phyloP scores from a whole-genome alignment of 108 stramenopile species.

The Discostella stelligeroides region DNA sequence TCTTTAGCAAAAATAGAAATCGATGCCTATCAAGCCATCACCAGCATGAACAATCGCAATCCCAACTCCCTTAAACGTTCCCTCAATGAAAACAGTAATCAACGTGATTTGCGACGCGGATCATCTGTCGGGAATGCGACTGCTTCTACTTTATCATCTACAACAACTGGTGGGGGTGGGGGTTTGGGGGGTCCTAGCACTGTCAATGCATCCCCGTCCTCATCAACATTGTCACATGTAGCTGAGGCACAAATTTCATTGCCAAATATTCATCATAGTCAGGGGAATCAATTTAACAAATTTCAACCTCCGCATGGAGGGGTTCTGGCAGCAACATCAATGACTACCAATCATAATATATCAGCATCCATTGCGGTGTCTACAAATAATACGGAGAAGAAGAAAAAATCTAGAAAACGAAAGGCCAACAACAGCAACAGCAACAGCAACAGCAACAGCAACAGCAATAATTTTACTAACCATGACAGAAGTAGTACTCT shows the following conservation, averaged over 20 bases:
- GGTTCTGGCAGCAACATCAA: background rate
- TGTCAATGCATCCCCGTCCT: background rate
- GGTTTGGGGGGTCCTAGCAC: background rate
- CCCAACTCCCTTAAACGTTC: background rate
- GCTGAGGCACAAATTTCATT: background rate
- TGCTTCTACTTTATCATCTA: background rate
- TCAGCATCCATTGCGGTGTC: background rate
- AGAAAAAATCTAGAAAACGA: slow-evolving; percentile 4
- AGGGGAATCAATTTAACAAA: slow-evolving; percentile 6
- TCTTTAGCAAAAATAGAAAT: too few relatives aligned
- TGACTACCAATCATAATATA: background rate
- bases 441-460: too few relatives aligned
- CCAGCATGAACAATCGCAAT: background rate
- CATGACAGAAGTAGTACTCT: background rate
- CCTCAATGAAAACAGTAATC: background rate
- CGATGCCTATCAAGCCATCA: background rate
- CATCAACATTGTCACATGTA: background rate
- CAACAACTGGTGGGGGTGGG: background rate
- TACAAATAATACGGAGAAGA: background rate
- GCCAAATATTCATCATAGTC: background rate
- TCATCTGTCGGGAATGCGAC: background rate
- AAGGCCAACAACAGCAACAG: background rate
- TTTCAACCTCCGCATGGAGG: background rate
- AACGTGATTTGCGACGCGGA: slow-evolving; percentile 7
- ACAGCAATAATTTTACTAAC: background rate